phyloP scores from a whole-genome alignment of 2,329 filamentous ascomycete genomes.

The Neonectria hederae region DNA sequence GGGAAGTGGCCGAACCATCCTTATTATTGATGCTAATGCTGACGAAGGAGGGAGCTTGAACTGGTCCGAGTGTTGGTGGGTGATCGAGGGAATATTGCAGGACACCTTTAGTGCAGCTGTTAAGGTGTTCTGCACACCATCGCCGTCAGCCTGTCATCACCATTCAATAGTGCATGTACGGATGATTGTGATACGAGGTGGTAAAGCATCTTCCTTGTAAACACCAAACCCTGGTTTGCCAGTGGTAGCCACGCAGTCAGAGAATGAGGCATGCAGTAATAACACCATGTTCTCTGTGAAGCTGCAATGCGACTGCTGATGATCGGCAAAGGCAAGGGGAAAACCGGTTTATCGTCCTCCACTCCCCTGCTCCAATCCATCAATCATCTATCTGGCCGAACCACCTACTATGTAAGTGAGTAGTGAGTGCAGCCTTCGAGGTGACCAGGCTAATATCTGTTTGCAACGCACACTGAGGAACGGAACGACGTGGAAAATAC shows the following conservation, averaged over 20 bases:
- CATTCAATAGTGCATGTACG: background rate
- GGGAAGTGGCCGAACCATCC: background rate
- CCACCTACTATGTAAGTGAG: too few relatives aligned
- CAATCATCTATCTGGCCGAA: background rate
- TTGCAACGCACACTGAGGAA: background rate
- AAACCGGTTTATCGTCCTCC: constrained; percentile 10
- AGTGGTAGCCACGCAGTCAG: background rate
- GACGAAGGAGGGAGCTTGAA: background rate
- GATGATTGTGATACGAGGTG: background rate
- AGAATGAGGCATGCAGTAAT: background rate
- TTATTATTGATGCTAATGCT: too few relatives aligned
- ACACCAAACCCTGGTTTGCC: background rate
- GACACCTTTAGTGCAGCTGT: background rate
- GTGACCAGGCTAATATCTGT: background rate
- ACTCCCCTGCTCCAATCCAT: background rate
- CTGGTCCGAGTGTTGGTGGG: background rate
- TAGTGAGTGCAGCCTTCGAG: background rate
- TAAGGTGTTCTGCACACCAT: background rate
- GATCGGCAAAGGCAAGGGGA: constrained; percentile 15
- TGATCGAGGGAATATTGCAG: background rate
- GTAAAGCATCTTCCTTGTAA: background rate
- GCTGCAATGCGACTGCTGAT: background rate
- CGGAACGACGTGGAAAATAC: background rate
- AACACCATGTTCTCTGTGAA: background rate
- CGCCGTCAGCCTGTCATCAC: background rate